Evolutionary conservation across 495 filamentous ascomycete genomes (phyloP), one percentile per base, ranked within the genome.

Genomic region (Podospora sp.): DNA sequence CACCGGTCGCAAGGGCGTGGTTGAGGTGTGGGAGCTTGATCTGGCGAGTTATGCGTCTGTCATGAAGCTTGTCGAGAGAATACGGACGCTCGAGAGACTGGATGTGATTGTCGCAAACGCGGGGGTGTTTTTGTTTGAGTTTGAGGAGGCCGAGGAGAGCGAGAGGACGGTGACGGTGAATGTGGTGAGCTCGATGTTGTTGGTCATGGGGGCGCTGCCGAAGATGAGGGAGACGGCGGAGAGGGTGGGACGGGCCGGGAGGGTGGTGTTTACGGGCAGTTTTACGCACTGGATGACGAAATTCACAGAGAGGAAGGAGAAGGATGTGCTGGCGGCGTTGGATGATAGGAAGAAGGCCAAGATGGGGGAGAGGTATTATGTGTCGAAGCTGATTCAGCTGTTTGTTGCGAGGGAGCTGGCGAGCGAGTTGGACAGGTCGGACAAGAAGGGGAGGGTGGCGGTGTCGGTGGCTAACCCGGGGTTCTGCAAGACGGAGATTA

Each of bases 91-190:
- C 1, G 35, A 69, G 0, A 70, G 78, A 0, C 35, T 86, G 2
- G 79, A 86, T 64, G 74, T 80, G 14, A 66, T 80, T 1, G 69
- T 84, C 2, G 72, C 80, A 36, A 86, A 85, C 62, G 81, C 81
- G 0, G 84, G 78, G 2, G 16, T 83, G 21, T 50, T 53, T 6
- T 20, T 57, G 26, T 55, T 18, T 21, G 14, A 55, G 5, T 67
- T 68, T 26, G 36, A 51, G 26, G 5, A 25, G 46, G 51, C 50
- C 0, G 66, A 57, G 21, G 63, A 46, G 11, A 75, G 80, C 26
- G 83, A 86, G 71, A 68, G 65, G 7, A 77, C 72, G 16, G 77
- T 88, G 29, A 83, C 83, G 0, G 82, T 87, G 49, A 89, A 89
- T 65, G 78, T 84, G 16, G 36, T 71, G 7, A 59, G 65, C 7